Conservation (phyloP, 2,329 filamentous ascomycete genomes). For the Alternaria sp. region DNA sequence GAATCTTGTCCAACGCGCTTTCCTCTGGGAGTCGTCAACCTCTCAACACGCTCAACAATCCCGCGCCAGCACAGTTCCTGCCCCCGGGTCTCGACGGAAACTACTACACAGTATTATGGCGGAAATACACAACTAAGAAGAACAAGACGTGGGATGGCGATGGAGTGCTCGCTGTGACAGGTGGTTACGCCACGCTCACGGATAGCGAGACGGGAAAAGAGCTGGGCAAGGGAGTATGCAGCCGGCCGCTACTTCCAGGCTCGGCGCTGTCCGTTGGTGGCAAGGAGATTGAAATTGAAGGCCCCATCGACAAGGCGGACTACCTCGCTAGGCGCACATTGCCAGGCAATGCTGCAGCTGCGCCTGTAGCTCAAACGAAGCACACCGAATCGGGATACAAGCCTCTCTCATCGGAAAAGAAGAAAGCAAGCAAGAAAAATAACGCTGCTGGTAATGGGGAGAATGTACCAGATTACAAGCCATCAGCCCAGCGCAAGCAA, state of each 20-base stretch:
- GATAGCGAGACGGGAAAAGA: conserved; percentile 68
- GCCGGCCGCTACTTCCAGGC: conserved; percentile 66
- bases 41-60: conserved; percentile 35
- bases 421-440: conserved; percentile 23
- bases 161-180: conserved; percentile 66
- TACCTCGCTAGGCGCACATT: conserved; percentile 61
- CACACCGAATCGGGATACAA: conserved; percentile 26
- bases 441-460: conserved; percentile 38
- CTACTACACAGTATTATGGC: conserved; percentile 61
- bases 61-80: conserved; percentile 26
- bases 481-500: conserved; percentile 51
- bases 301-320: conserved; percentile 66
- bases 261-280: conserved; percentile 69
- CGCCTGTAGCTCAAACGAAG: conserved; percentile 30
- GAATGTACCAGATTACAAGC: conserved; percentile 50
- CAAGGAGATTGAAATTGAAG: conserved; percentile 74
- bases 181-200: conserved; percentile 67
- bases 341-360: conserved; percentile 37
- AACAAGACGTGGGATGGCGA: conserved; percentile 82
- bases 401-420: conserved; percentile 16
- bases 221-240: conserved; percentile 66
- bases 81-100: conserved; percentile 39
- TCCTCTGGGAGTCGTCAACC: conserved; percentile 41
- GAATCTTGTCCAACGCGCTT: conserved; percentile 46
- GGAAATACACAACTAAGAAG: conserved; percentile 75